Percentiles rank a stretch among this genome's conserved stretches.
Evolutionary conservation across 2,329 filamentous ascomycete species (phyloP).

Genomic region (Hypoxylon sp.): DNA sequence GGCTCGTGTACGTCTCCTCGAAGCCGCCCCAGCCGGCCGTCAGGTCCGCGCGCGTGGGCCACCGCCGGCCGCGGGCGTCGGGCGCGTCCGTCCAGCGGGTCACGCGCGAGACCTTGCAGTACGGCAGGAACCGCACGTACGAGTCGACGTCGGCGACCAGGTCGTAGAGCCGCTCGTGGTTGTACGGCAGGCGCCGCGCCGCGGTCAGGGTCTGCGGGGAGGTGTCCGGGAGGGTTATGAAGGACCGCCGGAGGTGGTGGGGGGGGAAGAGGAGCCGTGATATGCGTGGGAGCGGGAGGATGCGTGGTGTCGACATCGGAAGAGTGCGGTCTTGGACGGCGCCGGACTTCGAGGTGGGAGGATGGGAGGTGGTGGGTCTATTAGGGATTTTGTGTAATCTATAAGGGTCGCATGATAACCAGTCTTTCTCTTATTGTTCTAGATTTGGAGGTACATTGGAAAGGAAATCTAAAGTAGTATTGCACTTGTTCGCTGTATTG

Average conservation of each 20-base stretch:
- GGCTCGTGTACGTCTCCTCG: conserved; percentile 84
- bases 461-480: not conserved
- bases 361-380: not conserved
- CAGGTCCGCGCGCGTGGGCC: conserved; percentile 82
- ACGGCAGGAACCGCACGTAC: conserved; percentile 91
- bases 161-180: conserved; percentile 77
- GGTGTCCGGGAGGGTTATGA: conserved; percentile 38
- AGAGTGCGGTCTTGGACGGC: not conserved
- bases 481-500: not conserved
- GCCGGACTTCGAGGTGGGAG: not conserved
- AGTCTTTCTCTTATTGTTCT: conserved; percentile 7
- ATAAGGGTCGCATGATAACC: conserved; percentile 29
- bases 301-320: conserved; percentile 34
- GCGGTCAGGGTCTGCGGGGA: conserved; percentile 76
- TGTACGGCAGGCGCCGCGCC: conserved; percentile 81
- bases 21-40: conserved; percentile 88
- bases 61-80: conserved; percentile 57
- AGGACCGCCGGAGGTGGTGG: conserved; percentile 49
- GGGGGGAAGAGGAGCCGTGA: conserved; percentile 1
- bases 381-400: not conserved
- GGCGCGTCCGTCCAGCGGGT: conserved; percentile 74
- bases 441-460: not conserved
- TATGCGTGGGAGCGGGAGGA: not conserved
- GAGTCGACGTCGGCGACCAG: conserved; percentile 89
- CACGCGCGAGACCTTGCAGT: conserved; percentile 82